Evolutionary conservation across 2,329 filamentous ascomycete species (phyloP).

Genomic region (Didymella glomerata): DNA sequence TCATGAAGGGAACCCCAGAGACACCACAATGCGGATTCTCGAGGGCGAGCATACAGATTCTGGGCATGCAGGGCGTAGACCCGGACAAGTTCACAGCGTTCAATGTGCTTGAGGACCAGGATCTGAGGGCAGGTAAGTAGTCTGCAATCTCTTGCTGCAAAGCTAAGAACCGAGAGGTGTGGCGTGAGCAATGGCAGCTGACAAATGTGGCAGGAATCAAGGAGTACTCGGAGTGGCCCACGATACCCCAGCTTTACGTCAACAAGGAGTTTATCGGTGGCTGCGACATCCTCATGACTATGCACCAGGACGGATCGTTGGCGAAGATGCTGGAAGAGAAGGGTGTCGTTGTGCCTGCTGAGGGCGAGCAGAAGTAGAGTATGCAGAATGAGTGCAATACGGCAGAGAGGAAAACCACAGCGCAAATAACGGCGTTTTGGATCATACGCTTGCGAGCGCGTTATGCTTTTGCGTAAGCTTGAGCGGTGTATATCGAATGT

Average conservation of each 20-base stretch:
- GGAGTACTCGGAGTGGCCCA: conserved; percentile 99
- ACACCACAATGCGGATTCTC: conserved; percentile 97
- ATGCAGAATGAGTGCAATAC: background rate
- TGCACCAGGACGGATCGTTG: conserved; percentile 96
- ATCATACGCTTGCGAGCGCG: conserved; percentile 5
- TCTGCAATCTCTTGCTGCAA: background rate
- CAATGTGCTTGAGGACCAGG: conserved; percentile 92
- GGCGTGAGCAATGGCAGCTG: conserved; percentile 16
- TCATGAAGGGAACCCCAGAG: conserved; percentile 99
- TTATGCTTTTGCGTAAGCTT: background rate
- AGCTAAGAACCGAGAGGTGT: background rate
- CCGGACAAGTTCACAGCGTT: conserved; percentile 97
- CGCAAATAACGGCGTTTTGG: conserved; percentile 13
- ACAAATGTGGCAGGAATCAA: conserved; percentile 77
- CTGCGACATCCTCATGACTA: conserved; percentile 95
- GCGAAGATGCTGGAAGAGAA: conserved; percentile 93
- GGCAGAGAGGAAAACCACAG: background rate
- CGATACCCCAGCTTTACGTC: conserved; percentile 95
- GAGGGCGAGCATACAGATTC: conserved; percentile 90
- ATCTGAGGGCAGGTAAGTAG: conserved; percentile 75
- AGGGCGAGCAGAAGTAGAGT: conserved; percentile 34
- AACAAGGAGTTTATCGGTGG: conserved; percentile 96
- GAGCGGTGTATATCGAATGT: conserved; percentile 4
- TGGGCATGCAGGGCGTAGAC: conserved; percentile 93
- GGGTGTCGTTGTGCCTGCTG: conserved; percentile 74